phyloP scores from a whole-genome alignment of 2,329 filamentous ascomycete genomes.

The Lecanicillium sp. region DNA sequence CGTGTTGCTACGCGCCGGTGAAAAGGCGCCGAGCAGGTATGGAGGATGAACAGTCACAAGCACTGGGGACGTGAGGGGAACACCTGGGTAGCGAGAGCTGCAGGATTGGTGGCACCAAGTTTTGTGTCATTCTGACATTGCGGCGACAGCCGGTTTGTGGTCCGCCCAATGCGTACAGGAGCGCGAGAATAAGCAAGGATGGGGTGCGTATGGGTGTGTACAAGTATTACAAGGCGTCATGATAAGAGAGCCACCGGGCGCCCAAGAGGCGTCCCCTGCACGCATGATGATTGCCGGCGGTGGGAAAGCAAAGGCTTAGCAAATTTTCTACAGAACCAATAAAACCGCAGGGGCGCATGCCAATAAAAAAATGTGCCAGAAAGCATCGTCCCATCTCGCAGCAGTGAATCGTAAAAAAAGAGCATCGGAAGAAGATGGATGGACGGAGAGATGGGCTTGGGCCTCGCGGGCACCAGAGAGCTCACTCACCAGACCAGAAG shows the following conservation, averaged over 20 bases:
- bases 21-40: not conserved
- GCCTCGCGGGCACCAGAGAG: no score
- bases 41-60: not conserved
- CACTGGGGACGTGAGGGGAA: not conserved
- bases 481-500: no score
- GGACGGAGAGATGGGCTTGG: not conserved
- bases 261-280: not conserved
- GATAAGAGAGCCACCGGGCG: not conserved
- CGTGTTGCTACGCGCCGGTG: not conserved
- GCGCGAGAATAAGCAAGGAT: not conserved
- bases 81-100: not conserved
- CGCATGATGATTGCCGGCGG: not conserved
- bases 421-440: no score
- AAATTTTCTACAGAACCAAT: no score
- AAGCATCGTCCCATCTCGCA: not conserved
- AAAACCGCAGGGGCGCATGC: no score
- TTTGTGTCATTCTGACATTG: not conserved
- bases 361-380: no score
- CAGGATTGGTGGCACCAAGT: not conserved
- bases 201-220: not conserved
- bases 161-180: not conserved
- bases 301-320: not conserved
- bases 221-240: not conserved
- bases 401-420: no score
- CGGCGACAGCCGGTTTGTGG: constrained; percentile 1